phyloP scores from a whole-genome alignment of 306 rosid genomes.

The Potentilla sterilis region DNA sequence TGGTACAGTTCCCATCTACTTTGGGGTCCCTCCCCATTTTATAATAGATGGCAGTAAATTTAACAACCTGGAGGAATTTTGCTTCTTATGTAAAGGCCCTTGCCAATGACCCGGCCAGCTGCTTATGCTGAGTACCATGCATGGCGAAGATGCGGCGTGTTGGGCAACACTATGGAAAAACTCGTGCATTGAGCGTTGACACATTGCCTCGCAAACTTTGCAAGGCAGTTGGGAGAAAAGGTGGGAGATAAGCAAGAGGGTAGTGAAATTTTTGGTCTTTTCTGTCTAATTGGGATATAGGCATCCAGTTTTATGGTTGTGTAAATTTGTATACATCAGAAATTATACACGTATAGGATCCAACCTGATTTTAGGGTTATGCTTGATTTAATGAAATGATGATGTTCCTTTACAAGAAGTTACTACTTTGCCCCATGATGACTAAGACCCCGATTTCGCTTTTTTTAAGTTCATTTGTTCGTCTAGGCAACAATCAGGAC shows the following conservation, averaged over 20 bases:
- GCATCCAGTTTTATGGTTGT: background rate
- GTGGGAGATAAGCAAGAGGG: background rate
- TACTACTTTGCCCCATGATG: background rate
- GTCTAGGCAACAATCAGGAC: background rate
- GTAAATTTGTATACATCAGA: constrained; percentile 16
- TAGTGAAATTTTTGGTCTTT: constrained; percentile 9
- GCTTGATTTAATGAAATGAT: background rate
- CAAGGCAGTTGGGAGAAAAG: constrained; percentile 59
- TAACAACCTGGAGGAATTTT: constrained; percentile 67
- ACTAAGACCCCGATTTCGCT: background rate
- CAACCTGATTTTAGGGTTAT: background rate
- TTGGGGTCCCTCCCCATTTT: constrained; percentile 94
- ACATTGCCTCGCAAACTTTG: constrained; percentile 85
- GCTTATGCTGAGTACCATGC: constrained; percentile 97
- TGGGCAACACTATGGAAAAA: constrained; percentile 65
- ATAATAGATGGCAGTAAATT: constrained; percentile 79
- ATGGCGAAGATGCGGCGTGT: constrained; percentile 86
- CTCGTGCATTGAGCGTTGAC: constrained; percentile 84
- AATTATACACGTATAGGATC: background rate
- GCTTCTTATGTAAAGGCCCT: constrained; percentile 71
- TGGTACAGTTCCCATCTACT: constrained; percentile 87
- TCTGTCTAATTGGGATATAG: background rate
- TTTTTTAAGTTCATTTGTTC: background rate
- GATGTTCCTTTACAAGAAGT: background rate
- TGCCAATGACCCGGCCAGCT: constrained; percentile 78